Evolutionary conservation across 2,329 filamentous ascomycete species (phyloP).

Genomic region (Spiromastix sp.): DNA sequence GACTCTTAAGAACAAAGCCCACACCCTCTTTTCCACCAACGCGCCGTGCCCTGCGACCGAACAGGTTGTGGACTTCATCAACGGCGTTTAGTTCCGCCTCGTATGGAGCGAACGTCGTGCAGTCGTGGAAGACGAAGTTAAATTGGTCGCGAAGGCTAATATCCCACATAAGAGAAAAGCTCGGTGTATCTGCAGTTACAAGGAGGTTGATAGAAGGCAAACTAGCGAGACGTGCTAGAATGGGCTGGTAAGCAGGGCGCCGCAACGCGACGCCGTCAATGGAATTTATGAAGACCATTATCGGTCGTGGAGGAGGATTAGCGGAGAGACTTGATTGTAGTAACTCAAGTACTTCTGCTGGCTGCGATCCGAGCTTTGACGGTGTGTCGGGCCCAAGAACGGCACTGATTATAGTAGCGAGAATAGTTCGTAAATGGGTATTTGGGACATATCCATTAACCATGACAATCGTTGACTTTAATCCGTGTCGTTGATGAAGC

Average conservation of each 20-base stretch:
- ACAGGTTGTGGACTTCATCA: constrained; percentile 77
- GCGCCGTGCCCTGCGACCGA: constrained; percentile 68
- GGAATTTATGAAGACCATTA: constrained; percentile 73
- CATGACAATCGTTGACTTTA: constrained; percentile 55
- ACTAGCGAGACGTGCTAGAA: constrained; percentile 66
- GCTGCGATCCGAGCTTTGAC: constrained; percentile 51
- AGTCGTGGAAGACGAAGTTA: constrained; percentile 86
- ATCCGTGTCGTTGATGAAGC: constrained; percentile 40
- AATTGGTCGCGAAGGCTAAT: constrained; percentile 70
- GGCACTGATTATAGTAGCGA: constrained; percentile 54
- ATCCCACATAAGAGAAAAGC: constrained; percentile 84
- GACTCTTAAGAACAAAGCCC: constrained; percentile 75
- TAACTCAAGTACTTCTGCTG: constrained; percentile 56
- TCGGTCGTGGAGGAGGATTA: constrained; percentile 27
- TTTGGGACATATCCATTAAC: constrained; percentile 67
- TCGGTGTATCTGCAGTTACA: constrained; percentile 77
- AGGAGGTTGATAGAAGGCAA: constrained; percentile 63
- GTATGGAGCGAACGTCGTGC: constrained; percentile 76
- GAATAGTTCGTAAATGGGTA: constrained; percentile 34
- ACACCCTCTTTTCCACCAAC: constrained; percentile 86
- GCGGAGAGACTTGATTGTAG: constrained; percentile 53
- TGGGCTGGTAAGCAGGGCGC: constrained; percentile 55
- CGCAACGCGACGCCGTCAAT: constrained; percentile 73
- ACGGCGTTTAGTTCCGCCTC: constrained; percentile 69
- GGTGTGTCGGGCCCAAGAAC: constrained; percentile 36